These are phyloP conservation scores for Aurinia saxatilis DNA, from an alignment of 345 rosid species.

Conservation along the genomic window DNA sequence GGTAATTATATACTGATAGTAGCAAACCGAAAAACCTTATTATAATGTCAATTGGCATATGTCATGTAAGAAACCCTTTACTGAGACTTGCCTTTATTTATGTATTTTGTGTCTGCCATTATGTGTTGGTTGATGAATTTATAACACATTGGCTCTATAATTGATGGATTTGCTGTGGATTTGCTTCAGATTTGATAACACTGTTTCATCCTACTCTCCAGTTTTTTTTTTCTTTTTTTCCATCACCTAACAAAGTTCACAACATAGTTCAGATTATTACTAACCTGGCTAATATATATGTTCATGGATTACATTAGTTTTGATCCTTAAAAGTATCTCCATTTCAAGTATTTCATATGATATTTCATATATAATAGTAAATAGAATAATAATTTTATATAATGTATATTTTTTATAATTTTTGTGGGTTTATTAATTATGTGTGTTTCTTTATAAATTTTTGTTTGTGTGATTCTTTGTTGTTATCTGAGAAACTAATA, in stretches of 20 bases:
- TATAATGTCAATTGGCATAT: background rate
- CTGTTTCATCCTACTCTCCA: background rate
- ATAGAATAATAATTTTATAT: too few species aligned
- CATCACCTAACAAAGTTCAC: constrained; percentile 1
- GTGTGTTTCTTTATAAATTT: too few species aligned
- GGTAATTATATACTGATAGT: background rate
- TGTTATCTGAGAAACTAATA: too few species aligned
- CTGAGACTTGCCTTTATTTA: background rate
- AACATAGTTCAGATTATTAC: background rate
- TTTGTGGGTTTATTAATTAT: too few species aligned
- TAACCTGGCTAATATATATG: too few species aligned
- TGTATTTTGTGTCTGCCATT: background rate
- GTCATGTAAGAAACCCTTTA: constrained; percentile 8
- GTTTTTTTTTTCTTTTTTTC: background rate
- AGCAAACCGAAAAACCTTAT: constrained; percentile 6
- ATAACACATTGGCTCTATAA: background rate
- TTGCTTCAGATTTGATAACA: constrained; percentile 14
- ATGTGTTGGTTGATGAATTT: constrained; percentile 17
- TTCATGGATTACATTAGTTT: too few species aligned
- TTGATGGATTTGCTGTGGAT: constrained; percentile 18
- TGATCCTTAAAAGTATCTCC: too few species aligned
- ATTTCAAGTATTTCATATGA: too few species aligned
- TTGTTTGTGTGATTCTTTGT: too few species aligned
- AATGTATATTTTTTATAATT: too few species aligned
- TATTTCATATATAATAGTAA: too few species aligned